A percentile compares a stretch with the other conserved stretches of the same genome.
Conservation (phyloP, 108 stramenopile genomes). For the Mediolabrus comicus region DNA sequence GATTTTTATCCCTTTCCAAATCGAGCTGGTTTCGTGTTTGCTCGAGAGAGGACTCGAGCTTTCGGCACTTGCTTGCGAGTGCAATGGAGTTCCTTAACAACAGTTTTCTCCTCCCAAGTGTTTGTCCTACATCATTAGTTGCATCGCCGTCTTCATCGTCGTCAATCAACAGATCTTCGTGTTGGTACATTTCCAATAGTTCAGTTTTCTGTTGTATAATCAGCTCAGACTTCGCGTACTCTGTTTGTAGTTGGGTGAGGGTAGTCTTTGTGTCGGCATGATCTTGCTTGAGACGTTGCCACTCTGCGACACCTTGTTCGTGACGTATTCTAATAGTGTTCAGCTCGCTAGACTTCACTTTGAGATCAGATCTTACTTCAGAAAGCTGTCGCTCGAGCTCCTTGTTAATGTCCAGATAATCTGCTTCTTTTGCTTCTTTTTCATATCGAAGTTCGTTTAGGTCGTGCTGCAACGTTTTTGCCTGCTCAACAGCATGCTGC, state of each 20-base stretch:
- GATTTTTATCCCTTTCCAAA: constrained; percentile 31
- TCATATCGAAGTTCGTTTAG: constrained; percentile 16
- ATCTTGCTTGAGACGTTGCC: constrained; percentile 13
- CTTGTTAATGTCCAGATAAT: constrained; percentile 23
- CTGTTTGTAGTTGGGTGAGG: constrained; percentile 11
- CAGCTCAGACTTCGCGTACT: constrained; percentile 22
- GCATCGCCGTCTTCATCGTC: not conserved
- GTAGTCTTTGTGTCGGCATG: constrained; percentile 8
- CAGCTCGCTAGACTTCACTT: constrained; percentile 35
- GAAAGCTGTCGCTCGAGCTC: constrained; percentile 44
- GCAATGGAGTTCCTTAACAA: constrained; percentile 33
- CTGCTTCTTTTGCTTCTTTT: constrained; percentile 21
- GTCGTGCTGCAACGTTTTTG: constrained; percentile 24
- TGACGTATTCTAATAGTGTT: constrained; percentile 20
- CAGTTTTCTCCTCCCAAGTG: constrained; percentile 8
- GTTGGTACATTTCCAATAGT: constrained; percentile 29
- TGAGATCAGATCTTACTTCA: constrained; percentile 36
- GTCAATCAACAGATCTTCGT: constrained; percentile 25
- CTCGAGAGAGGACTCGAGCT: constrained; percentile 15
- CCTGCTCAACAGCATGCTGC: constrained; percentile 31
- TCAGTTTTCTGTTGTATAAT: constrained; percentile 35
- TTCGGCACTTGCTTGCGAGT: constrained; percentile 38
- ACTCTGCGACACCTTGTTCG: constrained; percentile 20
- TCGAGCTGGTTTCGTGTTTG: not conserved
- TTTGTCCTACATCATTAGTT: not conserved